Evolutionary conservation across 1,284 basidiomycete species (phyloP).

Genomic region (Cryptococcus sp.): DNA sequence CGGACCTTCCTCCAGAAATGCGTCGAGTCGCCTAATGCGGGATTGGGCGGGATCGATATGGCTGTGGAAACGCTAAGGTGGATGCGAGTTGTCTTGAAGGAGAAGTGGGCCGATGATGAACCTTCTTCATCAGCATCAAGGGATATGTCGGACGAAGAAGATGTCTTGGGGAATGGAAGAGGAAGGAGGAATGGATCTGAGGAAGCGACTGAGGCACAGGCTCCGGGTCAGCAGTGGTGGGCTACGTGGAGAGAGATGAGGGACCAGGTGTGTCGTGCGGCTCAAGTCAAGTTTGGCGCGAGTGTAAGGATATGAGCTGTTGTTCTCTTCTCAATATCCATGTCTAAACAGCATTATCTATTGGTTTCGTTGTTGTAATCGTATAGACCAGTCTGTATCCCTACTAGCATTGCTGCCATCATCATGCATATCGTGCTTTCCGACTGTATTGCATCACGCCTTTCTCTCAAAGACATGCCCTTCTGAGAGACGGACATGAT

Average conservation of each 20-base stretch:
- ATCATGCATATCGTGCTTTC: not conserved
- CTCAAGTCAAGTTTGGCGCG: conserved; percentile 69
- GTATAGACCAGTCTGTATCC: not conserved
- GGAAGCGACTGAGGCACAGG: conserved; percentile 4
- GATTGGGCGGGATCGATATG: conserved; percentile 67
- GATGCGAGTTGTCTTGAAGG: conserved; percentile 59
- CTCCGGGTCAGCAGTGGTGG: conserved; percentile 65
- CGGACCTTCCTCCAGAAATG: conserved; percentile 67
- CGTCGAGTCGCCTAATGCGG: conserved; percentile 59
- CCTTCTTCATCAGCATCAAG: too few relatives aligned
- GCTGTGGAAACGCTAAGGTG: conserved; percentile 71
- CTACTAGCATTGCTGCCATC: not conserved
- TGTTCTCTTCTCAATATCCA: not conserved
- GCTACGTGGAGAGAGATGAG: conserved; percentile 67
- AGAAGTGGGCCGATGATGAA: conserved; percentile 24
- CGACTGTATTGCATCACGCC: not conserved
- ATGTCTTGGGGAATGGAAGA: not conserved
- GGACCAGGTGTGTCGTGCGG: conserved; percentile 62
- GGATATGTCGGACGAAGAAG: too few relatives aligned
- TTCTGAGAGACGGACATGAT: too few relatives aligned
- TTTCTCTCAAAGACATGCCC: too few relatives aligned
- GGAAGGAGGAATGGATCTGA: not conserved
- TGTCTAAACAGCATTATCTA: not conserved
- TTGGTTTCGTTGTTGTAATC: not conserved
- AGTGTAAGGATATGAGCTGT: conserved; percentile 35